Base-by-base conservation (phyloP, 2,329 filamentous ascomycete species). In the Penicillium italicum region DNA sequence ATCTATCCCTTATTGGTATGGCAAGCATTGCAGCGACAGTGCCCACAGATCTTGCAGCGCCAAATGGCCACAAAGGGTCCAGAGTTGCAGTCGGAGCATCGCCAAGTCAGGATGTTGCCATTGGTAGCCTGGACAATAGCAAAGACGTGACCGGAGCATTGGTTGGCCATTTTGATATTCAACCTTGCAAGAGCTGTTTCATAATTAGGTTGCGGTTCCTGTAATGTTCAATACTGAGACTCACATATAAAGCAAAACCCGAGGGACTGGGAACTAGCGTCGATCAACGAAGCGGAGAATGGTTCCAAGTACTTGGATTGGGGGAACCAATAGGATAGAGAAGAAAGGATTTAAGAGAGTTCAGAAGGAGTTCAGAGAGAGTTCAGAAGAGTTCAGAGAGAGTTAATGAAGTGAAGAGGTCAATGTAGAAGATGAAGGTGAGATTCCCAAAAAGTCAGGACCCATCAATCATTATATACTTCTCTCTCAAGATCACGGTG, bases 91-190 rank as follows among this genome's bases (percentile, higher is more conserved):
- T 74, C 70, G 5, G 72, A 75, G 61, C 74, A 76, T n/a, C 72
- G 69, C 74, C 74, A 76, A 47, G 71, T 72, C 51, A 76, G 64
- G 56, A 76, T 75, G 51, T 74, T 76, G 42, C 74, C 74, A 58
- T 76, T 75, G 43, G 71, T 72, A 11, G 70, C 66, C 59, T 76
- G 74, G 34, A 75, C 63, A 51, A 76, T 74, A 51, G 65, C 68
- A 54, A 75, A 75, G 34, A 64, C 57, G 54, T 76, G 73, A 47
- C 71, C 70, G 48, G 71, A 72, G 53, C 71, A 74, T 51, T 74
- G 72, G 59, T 74, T 74, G 54, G 72, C 72, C 72, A 75, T 75
- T 2, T n/a, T 42, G 22, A 31, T 53, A 12, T 43, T 14, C 18
- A 11, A 41, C 30, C 4, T 31, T n/a, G 33, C 4, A 16, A 30